These are phyloP conservation scores for Anaeromyces robustus DNA, from an alignment of 192 early-diverging fungal genomes.

Conservation along the genomic window DNA sequence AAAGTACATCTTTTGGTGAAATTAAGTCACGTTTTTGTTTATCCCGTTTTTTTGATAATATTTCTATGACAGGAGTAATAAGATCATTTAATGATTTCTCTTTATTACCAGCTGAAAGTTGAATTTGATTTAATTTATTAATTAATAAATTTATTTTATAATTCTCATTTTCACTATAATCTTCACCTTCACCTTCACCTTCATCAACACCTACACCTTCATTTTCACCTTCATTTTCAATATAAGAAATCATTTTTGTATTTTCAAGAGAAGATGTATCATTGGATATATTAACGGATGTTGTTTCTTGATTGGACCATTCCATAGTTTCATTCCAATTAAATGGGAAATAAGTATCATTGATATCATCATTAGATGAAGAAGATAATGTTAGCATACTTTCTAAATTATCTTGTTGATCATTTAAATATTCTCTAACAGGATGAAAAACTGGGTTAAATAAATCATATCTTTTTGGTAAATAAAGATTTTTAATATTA, in stretches of 20 bases:
- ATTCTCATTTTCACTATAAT: background rate
- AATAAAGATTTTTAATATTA: background rate
- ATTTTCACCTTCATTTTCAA: conserved; percentile 21
- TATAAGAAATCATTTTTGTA: too few relatives aligned
- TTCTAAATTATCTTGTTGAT: too few relatives aligned
- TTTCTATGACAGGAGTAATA: background rate
- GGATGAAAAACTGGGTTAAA: background rate
- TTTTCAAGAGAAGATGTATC: too few relatives aligned
- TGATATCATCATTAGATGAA: background rate
- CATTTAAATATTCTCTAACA: too few relatives aligned
- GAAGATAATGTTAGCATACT: background rate
- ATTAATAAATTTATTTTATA: background rate
- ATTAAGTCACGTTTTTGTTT: too few relatives aligned
- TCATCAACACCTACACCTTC: too few relatives aligned
- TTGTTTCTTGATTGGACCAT: too few relatives aligned
- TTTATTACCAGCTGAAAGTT: background rate
- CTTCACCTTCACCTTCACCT: conserved; percentile 25
- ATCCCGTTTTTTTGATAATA: background rate
- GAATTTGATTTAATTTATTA: background rate
- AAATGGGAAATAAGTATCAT: too few relatives aligned
- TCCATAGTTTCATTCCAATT: too few relatives aligned
- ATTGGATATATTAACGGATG: too few relatives aligned
- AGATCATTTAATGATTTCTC: background rate
- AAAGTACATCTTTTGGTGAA: too few relatives aligned
- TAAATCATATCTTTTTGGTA: background rate